phyloP scores from a whole-genome alignment of 768 basidiomycete genomes.

The Hygrocybe coccinea region DNA sequence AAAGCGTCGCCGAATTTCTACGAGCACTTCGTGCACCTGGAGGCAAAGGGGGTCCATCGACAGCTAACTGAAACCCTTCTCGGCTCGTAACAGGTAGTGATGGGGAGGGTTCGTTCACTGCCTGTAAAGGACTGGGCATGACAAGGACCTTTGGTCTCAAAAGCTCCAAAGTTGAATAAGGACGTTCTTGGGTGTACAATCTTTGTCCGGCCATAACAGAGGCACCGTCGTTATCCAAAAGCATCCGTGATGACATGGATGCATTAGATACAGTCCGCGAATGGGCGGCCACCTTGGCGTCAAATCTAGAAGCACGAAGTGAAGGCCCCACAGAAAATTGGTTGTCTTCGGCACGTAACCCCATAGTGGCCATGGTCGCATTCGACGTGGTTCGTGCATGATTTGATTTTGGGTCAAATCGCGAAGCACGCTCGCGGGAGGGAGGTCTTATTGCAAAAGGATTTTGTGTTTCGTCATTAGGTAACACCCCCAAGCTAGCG shows the following conservation, averaged over 20 bases:
- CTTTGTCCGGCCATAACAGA: slow-evolving; percentile 40
- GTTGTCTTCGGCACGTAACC: neutral
- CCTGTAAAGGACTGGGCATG: slow-evolving; percentile 87
- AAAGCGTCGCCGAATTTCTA: slow-evolving; percentile 39
- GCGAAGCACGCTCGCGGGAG: slow-evolving; percentile 48
- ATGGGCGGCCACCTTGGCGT: slow-evolving; percentile 27
- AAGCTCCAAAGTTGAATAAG: slow-evolving; percentile 70
- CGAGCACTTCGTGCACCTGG: slow-evolving; percentile 62
- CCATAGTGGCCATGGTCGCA: slow-evolving; percentile 41
- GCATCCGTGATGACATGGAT: slow-evolving; percentile 60
- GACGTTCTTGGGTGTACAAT: slow-evolving; percentile 43
- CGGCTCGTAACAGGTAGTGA: slow-evolving; percentile 33
- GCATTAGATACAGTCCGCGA: slow-evolving; percentile 59
- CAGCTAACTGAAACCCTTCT: slow-evolving; percentile 59
- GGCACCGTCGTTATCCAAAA: slow-evolving; percentile 51
- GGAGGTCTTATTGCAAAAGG: slow-evolving; percentile 34
- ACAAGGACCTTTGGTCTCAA: slow-evolving; percentile 88
- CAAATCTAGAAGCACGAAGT: slow-evolving; percentile 1
- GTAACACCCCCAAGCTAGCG: slow-evolving; percentile 43
- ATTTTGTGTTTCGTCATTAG: slow-evolving; percentile 32
- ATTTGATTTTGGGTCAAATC: slow-evolving; percentile 74
- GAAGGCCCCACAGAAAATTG: neutral
- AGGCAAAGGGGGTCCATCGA: slow-evolving; percentile 75
- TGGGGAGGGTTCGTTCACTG: slow-evolving; percentile 33
- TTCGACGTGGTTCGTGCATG: slow-evolving; percentile 35